Evolutionary conservation across 805 yeast genomes (phyloP), one percentile per base, ranked within the genome.

Genomic region (Yarrowia bubula): DNA sequence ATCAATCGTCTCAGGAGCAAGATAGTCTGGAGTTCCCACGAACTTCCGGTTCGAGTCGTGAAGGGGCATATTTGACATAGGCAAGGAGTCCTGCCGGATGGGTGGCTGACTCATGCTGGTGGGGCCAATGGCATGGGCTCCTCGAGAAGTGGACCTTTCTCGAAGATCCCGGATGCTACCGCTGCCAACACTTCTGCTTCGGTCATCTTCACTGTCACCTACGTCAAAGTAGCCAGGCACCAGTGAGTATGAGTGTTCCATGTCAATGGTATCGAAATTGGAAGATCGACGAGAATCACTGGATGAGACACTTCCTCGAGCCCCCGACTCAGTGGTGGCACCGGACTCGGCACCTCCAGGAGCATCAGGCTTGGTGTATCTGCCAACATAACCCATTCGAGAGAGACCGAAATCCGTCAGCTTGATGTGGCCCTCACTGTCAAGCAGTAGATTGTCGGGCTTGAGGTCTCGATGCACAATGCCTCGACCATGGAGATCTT

Each of bases 1-100:
- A 46, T 83, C 79, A 67, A 95, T 91, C 0, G 97, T 92, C 73
- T 95, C 99, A 0, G 99, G 99, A 0, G 99, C 96, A 43, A 96
- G 81, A 75, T 95, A 95, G 74, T 95, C 99, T 0, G 99, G 99
- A 0, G 99, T 95, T 0, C 99, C 99, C 37, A 92, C 96, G 71
- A 93, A 92, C 67, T 82, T 83, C 62, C 83, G 84, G 1, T 82
- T 80, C 2, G 80, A 74, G 65, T 82, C 83, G 28, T 81, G 81
- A 0, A 96, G 96, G 73, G 92, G 92, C 73, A 86, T 90, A 47
- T 92, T 79, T 1, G 47, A 55, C 31, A 55, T 8, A 1, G 58
- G 62, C n/a, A 55, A n/a, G 5, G 48, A 41, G 8, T 41, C 62
- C 32, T 55, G 62, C 15, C 46, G 8, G 14, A n/a, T 39, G 13